phyloP scores from a whole-genome alignment of 2,329 filamentous ascomycete genomes.

The Cladosporium sp. region DNA sequence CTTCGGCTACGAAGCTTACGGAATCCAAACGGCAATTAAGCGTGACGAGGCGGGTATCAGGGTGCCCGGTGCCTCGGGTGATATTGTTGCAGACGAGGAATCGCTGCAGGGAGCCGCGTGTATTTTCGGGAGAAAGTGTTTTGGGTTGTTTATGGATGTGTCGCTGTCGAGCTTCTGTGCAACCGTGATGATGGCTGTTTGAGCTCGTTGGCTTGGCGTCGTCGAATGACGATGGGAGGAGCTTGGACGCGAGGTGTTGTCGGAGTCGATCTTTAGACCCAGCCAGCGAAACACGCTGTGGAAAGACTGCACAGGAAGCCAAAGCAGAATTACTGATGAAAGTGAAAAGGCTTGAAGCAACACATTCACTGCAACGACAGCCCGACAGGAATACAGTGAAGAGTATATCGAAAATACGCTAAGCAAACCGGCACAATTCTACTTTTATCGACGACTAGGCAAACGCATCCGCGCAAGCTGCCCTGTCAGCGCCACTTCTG shows the following conservation, averaged over 20 bases:
- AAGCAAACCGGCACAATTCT: neutral
- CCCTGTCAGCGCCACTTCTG: slow-evolving; percentile 5
- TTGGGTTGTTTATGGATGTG: slow-evolving; percentile 4
- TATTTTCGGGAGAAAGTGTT: neutral
- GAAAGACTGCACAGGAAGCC: no score
- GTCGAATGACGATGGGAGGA: slow-evolving; percentile 9
- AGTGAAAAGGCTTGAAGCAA: no score
- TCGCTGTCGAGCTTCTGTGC: neutral
- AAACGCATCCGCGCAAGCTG: slow-evolving; percentile 17
- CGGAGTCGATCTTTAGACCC: no score
- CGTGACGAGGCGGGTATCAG: neutral
- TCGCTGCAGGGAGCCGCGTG: neutral
- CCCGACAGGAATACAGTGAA: neutral
- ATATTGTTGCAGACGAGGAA: neutral
- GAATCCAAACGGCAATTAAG: neutral
- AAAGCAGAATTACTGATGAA: no score
- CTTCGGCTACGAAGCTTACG: slow-evolving; percentile 5
- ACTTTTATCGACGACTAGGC: slow-evolving; percentile 12
- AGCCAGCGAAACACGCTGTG: no score
- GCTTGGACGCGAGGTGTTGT: slow-evolving; percentile 8
- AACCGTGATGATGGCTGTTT: neutral
- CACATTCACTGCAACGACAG: neutral
- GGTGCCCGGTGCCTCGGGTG: slow-evolving; percentile 5
- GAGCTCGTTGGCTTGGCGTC: neutral
- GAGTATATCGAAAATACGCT: neutral